These are phyloP conservation scores for Aspergillus sp. DNA, from an alignment of 2,329 filamentous ascomycete genomes.

Conservation along the genomic window DNA sequence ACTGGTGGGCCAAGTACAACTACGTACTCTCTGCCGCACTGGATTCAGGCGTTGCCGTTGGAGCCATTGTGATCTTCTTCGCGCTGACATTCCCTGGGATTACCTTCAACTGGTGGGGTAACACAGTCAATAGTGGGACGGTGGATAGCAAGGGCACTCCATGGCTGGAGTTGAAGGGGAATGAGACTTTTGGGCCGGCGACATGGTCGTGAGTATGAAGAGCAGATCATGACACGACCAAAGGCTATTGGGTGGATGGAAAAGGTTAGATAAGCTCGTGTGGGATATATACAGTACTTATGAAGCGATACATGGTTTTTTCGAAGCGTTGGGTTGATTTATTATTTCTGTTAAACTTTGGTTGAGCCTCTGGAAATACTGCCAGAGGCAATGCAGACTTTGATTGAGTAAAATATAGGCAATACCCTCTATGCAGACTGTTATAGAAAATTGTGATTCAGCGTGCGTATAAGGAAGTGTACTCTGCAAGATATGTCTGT, in stretches of 20 bases:
- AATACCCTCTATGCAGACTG: no score
- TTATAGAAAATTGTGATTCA: no score
- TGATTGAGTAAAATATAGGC: no score
- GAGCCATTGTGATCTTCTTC: slow-evolving; percentile 41
- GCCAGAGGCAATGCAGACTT: no score
- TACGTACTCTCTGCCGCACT: slow-evolving; percentile 41
- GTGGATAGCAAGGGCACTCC: slow-evolving; percentile 37
- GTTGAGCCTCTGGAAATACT: no score
- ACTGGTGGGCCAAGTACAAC: slow-evolving; percentile 30
- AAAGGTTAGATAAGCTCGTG: background rate
- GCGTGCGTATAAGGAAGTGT: no score
- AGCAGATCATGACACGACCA: background rate
- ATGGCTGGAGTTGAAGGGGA: slow-evolving; percentile 18
- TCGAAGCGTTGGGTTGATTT: no score
- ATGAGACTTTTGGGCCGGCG: slow-evolving; percentile 18
- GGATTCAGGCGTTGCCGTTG: slow-evolving; percentile 37
- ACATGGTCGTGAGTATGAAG: slow-evolving; percentile 8
- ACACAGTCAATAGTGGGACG: slow-evolving; percentile 32
- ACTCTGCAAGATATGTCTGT: no score
- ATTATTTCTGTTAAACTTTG: no score
- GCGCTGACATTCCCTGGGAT: slow-evolving; percentile 36
- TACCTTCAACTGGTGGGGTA: slow-evolving; percentile 37
- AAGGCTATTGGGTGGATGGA: background rate
- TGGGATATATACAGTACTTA: background rate
- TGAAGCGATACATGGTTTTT: no score